Evolutionary conservation across 768 basidiomycete species (phyloP), one percentile per base, ranked within the genome.

Genomic region (Pleurotus giganteus): DNA sequence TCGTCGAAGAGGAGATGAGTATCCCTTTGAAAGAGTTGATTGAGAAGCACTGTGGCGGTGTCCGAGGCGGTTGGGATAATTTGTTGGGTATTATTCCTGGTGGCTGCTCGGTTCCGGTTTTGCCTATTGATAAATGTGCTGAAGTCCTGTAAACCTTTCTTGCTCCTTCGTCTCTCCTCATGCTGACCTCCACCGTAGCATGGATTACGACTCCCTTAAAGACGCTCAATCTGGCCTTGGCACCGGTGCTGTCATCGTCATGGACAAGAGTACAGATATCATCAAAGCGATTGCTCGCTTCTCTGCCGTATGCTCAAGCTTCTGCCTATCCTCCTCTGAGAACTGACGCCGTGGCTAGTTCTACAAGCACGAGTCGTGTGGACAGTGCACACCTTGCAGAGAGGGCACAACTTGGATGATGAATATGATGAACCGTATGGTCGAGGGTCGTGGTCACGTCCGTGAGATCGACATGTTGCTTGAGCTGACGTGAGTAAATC

Each of bases 351-450:
- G 53, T n/a, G 28, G 46, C 42, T 45, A 90, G 81, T 98, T 98
- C 77, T 98, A 98, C 79, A 96, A 97, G 72, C 96, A 98, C 73
- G 96, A 98, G 68, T 96, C 94, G 1, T 98, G 95, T 63, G 95
- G 96, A 12, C 96, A 98, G 68, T 98, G 95, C 64, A 95, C 94
- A 9, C 94, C 94, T 3, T 96, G 94, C 69, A 76, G 92, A 59
- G 91, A 94, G 65, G 94, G 94, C 32, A 98, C 96, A 2, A 97
- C 94, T 0, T 98, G 96, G 96, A 93, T 99, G 91, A 92, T 89
- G 84, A 96, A 98, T 73, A 98, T 98, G 94, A 99, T 99, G 96
- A 83, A 93, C 68, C 87, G 96, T 44, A 84, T 99, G 78, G 92
- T 90, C 15, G 89, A 91, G 65, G 96, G 96, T 2, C 83, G 95